These are phyloP conservation scores for Pontederia paniculata DNA, from an alignment of 176 grass and related monocot species.

Conservation along the genomic window DNA sequence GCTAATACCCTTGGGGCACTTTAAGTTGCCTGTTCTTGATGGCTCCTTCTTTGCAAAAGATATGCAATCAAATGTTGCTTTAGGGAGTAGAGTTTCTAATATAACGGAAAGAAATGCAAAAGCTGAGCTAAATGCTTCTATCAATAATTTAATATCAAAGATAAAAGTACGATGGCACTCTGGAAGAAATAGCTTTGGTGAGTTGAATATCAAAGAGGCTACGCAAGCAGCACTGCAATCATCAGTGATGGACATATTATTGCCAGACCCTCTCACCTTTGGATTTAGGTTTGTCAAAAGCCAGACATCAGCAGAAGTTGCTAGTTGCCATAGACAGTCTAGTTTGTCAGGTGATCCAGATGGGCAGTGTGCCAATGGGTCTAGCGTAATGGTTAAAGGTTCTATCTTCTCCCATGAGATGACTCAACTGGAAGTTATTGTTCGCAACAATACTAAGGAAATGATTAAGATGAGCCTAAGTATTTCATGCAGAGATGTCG, in stretches of 20 bases:
- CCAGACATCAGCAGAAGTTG: conserved; percentile 9
- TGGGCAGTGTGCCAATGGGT: conserved; percentile 11
- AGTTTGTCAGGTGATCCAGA: conserved; percentile 5
- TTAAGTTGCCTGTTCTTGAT: conserved; percentile 94
- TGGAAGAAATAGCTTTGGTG: conserved; percentile 87
- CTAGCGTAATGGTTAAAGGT: conserved; percentile 33
- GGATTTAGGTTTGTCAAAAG: conserved; percentile 60
- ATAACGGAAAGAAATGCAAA: conserved; percentile 80
- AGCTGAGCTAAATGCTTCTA: conserved; percentile 78
- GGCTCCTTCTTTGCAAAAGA: conserved; percentile 66
- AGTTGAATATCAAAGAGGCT: conserved; percentile 96
- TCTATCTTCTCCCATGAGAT: conserved; percentile 75
- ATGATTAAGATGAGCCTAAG: conserved; percentile 71
- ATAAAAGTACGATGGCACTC: conserved; percentile 98
- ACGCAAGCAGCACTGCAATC: conserved; percentile 81
- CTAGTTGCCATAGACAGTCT: conserved; percentile 17
- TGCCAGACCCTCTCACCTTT: conserved; percentile 91
- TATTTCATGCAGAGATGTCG: conserved; percentile 89
- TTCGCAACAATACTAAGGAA: conserved; percentile 92
- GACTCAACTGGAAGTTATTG: conserved; percentile 67
- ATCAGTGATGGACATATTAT: conserved; percentile 82
- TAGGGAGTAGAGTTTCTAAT: conserved; percentile 29
- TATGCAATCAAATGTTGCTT: conserved; percentile 30
- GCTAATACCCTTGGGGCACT: conserved; percentile 87
- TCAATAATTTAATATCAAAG: conserved; percentile 88